Evolutionary conservation across 805 yeast species (phyloP), one percentile per base, ranked within the genome.

Genomic region (Wickerhamiella parazyma): DNA sequence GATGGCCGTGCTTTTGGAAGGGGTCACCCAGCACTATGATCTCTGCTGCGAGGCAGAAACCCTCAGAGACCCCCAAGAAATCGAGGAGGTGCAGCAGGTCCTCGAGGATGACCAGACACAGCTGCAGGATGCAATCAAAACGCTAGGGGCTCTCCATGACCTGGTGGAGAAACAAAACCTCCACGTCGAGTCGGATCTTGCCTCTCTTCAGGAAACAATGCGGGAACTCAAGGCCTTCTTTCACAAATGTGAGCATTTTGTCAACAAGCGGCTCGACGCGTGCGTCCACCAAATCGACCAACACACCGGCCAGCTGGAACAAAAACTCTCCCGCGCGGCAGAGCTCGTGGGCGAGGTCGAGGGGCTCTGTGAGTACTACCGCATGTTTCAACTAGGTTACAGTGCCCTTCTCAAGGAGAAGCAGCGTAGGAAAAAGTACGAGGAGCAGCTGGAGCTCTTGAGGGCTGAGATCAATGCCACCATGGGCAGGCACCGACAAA

Each of bases 11-110:
- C 65, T 80, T 14, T 63, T 87, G 26, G 77, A 75, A 45, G 74
- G 86, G 53, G 64, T 86, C 38, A 79, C 94, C 9, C 74, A 73
- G 43, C 95, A 86, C 61, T 84, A 77, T 53, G 95, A 86, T 58
- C 85, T 82, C 55, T 81, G 94, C 51, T 52, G 63, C 10, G 62
- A 71, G 48, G 80, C 74, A 8, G 54, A 64, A 2, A 60, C 61
- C 4, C 51, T 63, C 12, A 48, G 65, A 6, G 60, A 70, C n/a
- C 54, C 59, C 0, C 42, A 51, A 21, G 69, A 72, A 50, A 55
- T 74, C 11, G 51, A 55, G 3, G 83, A 81, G 48, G 65, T 81
- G 3, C 72, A 75, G 0, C 69, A 66, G 1, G 83, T 81, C 0
- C 55, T 76, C 14, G 61, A 57, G 9, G 57, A 54, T 3, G 61